Evolutionary conservation across 345 rosid species (phyloP), one percentile per base, ranked within the genome.

Genomic region (Limnanthes douglasii): DNA sequence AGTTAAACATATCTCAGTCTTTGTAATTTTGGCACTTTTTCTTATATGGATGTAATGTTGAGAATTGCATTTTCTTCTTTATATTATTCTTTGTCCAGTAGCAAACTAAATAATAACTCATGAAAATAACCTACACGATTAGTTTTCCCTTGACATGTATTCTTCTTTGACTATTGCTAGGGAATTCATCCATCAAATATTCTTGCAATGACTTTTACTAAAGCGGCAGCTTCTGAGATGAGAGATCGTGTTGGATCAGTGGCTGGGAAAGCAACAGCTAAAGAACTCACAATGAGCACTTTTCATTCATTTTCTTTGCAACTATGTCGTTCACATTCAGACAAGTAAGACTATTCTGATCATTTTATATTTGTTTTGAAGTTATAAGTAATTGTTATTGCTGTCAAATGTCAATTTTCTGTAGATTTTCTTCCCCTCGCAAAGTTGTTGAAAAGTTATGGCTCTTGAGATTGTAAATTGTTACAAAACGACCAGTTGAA

Each of bases 181-280:
- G 97, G 95, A 19, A 56, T 78, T 19, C 51, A 56, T 37, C 72
- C 95, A 32, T 73, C 95, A 48, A 88, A 88, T 60, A 65, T 88
- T 51, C 64, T 82, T 56, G 95, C 97, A 8, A 88, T 82, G 97
- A 82, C 97, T 58, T 88, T 88, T 72, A 82, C 97, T 18, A 88
- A 83, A 34, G 88, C 97, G 17, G 97, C 97, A 35, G 79, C 90
- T 51, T 58, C 75, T 39, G 97, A 88, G 73, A 88, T 88, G 95
- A 69, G 88, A 64, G 93, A 78, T 47, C 84, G 93, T 17, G 64
- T 88, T 30, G 74, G 65, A 53, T 58, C 63, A 8, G 61, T 65
- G 44, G 88, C 93, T 37, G 90, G 97, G 59, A 88, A 82, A 73
- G 59, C 73, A 57, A 68, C 56, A 45, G 80, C 81, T 15, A 78